Evolutionary conservation across 2,329 filamentous ascomycete species (phyloP), one percentile per base, ranked within the genome.

Genomic region (Westerdykella aurantiaca): DNA sequence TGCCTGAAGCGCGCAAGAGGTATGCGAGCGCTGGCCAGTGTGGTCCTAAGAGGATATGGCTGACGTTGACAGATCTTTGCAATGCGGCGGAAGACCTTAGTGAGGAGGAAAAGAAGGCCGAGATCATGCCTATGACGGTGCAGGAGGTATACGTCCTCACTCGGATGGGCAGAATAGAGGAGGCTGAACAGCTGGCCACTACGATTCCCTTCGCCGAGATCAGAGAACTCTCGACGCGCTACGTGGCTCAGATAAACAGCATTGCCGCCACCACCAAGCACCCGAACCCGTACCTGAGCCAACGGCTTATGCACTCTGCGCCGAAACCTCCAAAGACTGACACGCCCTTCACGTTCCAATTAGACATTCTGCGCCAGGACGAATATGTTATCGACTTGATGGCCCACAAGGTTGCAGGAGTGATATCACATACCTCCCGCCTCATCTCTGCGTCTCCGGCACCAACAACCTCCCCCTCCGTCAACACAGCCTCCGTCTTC

Each of bases 81-180:
- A 81, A 85, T 61, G 78, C 78, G 4, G 77, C 85, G 11, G 85
- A 89, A 40, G 86, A 91, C 46, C 69, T 91, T 46, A 76, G 73
- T 14, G 81, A 86, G 5, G 82, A 85, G 41, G 87, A 93, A 52
- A 89, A 86, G 70, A 75, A 79, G 61, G 76, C 78, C 0, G 87
- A 94, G 67, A 69, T 89, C 50, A 71, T 86, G 23, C 85, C 87
- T 9, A 89, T 94, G 45, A 73, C 82, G 25, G 78, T 87, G 18
- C 88, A 93, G 66, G 83, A 88, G 57, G 77, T 85, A 21, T 90
- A 85, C 55, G 83, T 88, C 1, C 75, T 86, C 45, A 77, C 78
- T 2, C 80, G 78, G 51, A 64, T 86, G 48, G 86, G 85, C 14
- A 83, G 83, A 55, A 58, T 72, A 13, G 75, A 80, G 21, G 83